Base-by-base conservation (phyloP, 257 asterid species). In the Ehretia macrophylla region DNA sequence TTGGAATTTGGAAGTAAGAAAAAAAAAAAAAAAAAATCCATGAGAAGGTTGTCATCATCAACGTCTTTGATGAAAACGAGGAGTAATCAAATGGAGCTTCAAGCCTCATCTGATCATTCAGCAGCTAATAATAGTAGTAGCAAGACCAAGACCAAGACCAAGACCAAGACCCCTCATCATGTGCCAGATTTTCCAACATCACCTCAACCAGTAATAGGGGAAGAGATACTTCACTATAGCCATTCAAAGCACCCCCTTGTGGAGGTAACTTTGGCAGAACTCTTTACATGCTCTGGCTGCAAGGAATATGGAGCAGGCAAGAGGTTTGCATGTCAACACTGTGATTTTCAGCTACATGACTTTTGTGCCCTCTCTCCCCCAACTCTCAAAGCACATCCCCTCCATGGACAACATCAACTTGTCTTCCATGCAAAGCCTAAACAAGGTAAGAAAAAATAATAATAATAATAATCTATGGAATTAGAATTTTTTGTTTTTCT, bases 341-440 rank as follows among this genome's bases (percentile, higher is more conserved):
- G 97, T 51, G 82, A 72, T 18, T 90, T 82, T 74, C 97, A 90
- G 93, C 79, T 90, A 51, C 95, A 90, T 59, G 77, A 72, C 9
- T 90, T 90, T 62, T 90, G 97, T 56, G 88, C 90, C 46, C 17
- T 64, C 64, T 61, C 84, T 0, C 88, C 89, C 12, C 88, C 83
- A 0, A 14, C 72, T 40, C 72, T 86, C 32, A 72, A 80, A 53
- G 69, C 63, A 57, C 97, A 90, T 71, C 92, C 92, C 22, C 75
- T 90, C 17, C 97, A 90, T 69, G 86, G 79, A 68, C 96, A 86
- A 5, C 97, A 90, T 80, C 95, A 83, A 17, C 86, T 86, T 14
- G 58, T 81, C 39, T 78, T 86, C 81, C 95, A 86, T 49, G 65
- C 92, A 13, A 80, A 82, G 63, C 84, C 95, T 1, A 86, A 70